Conservation (phyloP, 2,329 filamentous ascomycete genomes). For the Grosmannia penicillata region DNA sequence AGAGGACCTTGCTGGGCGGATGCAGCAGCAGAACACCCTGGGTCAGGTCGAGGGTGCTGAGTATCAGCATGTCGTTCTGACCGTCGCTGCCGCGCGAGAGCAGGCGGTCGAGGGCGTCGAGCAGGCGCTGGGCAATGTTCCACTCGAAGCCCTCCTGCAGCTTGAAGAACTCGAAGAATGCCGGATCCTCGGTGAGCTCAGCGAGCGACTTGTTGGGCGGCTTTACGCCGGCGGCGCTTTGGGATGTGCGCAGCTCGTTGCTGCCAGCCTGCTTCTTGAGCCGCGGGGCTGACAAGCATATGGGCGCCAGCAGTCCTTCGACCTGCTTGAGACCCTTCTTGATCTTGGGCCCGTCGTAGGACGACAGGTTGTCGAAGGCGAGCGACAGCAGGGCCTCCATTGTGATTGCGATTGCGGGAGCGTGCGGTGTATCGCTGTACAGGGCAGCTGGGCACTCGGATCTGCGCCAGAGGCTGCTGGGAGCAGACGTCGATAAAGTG, state of each 20-base stretch:
- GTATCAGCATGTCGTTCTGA: constrained; percentile 75
- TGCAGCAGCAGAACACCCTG: constrained; percentile 82
- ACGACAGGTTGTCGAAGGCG: constrained; percentile 92
- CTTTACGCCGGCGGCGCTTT: constrained; percentile 20
- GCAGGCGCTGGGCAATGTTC: constrained; percentile 81
- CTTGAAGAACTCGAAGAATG: constrained; percentile 92
- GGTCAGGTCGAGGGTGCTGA: constrained; percentile 75
- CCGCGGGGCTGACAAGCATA: constrained; percentile 55
- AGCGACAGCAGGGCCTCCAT: constrained; percentile 91
- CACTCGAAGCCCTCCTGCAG: constrained; percentile 95
- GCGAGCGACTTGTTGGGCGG: constrained; percentile 42
- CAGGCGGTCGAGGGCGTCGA: constrained; percentile 31
- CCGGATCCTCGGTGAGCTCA: constrained; percentile 66
- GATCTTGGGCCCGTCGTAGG: constrained; percentile 77
- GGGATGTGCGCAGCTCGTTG: constrained; percentile 13
- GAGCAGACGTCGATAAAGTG: no score
- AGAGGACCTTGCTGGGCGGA: constrained; percentile 75
- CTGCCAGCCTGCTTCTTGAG: constrained; percentile 4
- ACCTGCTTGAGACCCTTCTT: constrained; percentile 89
- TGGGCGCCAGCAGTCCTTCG: constrained; percentile 84
- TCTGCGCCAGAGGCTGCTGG: no score
- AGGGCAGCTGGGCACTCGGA: no score
- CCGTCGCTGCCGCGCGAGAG: constrained; percentile 25
- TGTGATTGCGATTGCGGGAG: constrained; percentile 11
- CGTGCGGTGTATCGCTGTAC: no score